Base-by-base conservation (phyloP, 2,329 filamentous ascomycete genomes). In the Incumbomyces lentus region DNA sequence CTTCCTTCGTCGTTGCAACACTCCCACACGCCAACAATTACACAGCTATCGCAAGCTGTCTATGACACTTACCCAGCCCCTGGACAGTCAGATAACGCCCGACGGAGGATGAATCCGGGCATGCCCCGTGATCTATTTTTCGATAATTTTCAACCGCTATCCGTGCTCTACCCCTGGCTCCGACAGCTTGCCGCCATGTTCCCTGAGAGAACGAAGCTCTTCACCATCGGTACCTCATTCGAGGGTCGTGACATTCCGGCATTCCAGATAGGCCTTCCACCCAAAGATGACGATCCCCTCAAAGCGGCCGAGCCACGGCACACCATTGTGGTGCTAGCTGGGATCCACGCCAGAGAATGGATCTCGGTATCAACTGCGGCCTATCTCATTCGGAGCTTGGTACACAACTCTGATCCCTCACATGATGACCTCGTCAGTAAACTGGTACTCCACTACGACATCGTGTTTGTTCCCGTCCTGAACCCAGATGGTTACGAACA, bases 401-500 rank as follows among this genome's bases (percentile, higher is more conserved):
- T 95, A 58, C 89, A 84, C 1, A 78, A 80, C 3, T 93, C 90
- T 62, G 44, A 46, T 30, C 44, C 74, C 69, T 14, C 10, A 10
- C 18, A 38, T 30, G 18, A 45, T 8, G 18, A 26, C n/a, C 65
- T 65, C 11, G 81, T 93, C 45, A 89, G 84, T 16, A 82, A 81
- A 50, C 72, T 96, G 7, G 74, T 98, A 3, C 75, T 92, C 52
- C 74, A 83, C 46, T 95, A 90, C 59, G 89, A 96, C 64, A 81
- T 93, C 56, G 73, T 96, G 37, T 83, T 96, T 56, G 75, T 96
- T 18, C 92, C 92, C 0, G 86, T 86, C 0, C 66, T 92, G 48
- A 98, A 98, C 61, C 88, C 90, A 0, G 92, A 98, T 62, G 92
- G 92, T 26, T 93, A 95, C 60, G 82, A 87, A 53, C 95, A 95